Evolutionary conservation across 176 grass and related monocot species (phyloP).

Genomic region (Tuctoria greenei): DNA sequence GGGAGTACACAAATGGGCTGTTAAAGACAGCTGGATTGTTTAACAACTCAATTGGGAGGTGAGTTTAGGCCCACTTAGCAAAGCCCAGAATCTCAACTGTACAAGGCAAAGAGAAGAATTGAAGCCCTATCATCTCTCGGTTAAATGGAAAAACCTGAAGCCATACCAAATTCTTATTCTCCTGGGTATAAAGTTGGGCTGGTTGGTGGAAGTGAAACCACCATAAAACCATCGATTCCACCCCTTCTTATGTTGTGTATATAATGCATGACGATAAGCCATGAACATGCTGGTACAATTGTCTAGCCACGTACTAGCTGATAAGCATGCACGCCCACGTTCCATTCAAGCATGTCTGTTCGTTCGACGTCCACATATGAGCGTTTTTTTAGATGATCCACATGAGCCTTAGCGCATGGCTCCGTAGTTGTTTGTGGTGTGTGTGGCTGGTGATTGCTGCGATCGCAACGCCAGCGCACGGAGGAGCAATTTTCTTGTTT

Average conservation of each 20-base stretch:
- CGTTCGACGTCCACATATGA: conserved; percentile 16
- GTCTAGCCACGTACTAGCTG: conserved; percentile 23
- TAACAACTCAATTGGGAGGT: not conserved
- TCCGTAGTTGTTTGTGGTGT: not conserved
- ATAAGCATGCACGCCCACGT: not conserved
- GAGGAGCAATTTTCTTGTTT: not conserved
- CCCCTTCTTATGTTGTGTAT: not conserved
- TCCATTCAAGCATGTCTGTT: not conserved
- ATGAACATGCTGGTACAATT: conserved; percentile 40
- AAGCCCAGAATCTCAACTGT: not conserved
- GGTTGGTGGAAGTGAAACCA: not conserved
- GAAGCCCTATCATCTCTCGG: not conserved
- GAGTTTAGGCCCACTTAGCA: not conserved
- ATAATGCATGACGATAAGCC: no score
- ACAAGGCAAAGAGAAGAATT: not conserved
- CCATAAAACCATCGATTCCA: not conserved
- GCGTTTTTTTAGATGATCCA: no score
- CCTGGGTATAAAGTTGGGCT: not conserved
- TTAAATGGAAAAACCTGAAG: not conserved
- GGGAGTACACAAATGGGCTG: not conserved
- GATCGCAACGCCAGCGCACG: not conserved
- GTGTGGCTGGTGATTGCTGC: not conserved
- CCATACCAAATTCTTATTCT: not conserved
- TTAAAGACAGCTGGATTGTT: not conserved
- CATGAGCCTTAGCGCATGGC: not conserved